Evolutionary conservation across 305 asterid species (phyloP), one percentile per base, ranked within the genome.

Genomic region (Ajuga reptans): DNA sequence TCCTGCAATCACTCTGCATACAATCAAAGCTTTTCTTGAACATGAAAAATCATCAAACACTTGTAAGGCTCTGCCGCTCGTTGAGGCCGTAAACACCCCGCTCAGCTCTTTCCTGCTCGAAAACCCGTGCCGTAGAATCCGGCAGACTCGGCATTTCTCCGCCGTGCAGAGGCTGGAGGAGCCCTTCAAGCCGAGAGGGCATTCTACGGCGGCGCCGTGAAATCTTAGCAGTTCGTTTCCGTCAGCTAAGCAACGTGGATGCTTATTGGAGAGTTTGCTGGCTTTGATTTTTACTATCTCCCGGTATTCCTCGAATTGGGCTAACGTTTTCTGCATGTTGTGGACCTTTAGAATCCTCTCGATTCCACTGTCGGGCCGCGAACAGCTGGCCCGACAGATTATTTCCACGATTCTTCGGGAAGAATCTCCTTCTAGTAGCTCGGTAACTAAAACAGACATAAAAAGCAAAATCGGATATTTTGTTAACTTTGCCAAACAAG

Each of bases 1-100:
- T 12, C 98, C 98, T 0, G 97, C 98, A 49, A 92, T 84, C 0
- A 92, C 97, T 73, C 98, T 90, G 75, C 98, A 92, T 6, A 92
- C 92, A 16, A 92, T 72, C 42, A 92, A 68, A 2, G 96, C 95
- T 84, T 85, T 88, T 65, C 82, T 82, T 12, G 39, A 2, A 0
- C 41, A 49, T 12, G 72, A 16, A 36, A 71, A 45, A 0, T 57
- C 84, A 4, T 72, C 85, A 5, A 3, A 10, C 47, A 14, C 46
- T 17, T 79, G 72, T 3, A 88, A 80, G 4, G 97, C 98, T 61
- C 92, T 81, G 1, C 80, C 73, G 72, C 98, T 92, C 0, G 92
- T 92, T 2, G 98, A 85, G 4, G 97, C 88, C 3, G 98, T 88
- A 79, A 90, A 89, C 10, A 92, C 90, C 2, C 96, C 97, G 7